These are phyloP conservation scores for Clausena lansium DNA, from an alignment of 345 rosid genomes.

Conservation along the genomic window DNA sequence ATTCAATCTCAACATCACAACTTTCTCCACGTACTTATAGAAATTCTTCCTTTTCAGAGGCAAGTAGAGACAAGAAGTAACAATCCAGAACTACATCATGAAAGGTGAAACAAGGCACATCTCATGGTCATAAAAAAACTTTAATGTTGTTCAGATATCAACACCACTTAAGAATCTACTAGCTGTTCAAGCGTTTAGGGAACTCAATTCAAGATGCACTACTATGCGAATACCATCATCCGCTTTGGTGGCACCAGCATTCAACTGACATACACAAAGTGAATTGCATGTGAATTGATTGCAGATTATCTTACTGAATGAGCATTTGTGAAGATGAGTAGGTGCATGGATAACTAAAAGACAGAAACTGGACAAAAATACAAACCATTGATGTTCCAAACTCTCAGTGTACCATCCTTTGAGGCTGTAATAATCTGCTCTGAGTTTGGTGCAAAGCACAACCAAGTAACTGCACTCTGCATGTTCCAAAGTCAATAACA, in stretches of 20 bases:
- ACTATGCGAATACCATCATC: background rate
- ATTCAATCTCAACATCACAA: background rate
- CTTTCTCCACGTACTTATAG: background rate
- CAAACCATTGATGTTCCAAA: conserved; percentile 97
- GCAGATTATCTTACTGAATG: background rate
- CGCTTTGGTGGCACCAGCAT: background rate
- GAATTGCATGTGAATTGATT: background rate
- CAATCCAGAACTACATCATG: background rate
- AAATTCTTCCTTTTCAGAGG: background rate
- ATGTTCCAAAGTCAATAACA: conserved; percentile 23
- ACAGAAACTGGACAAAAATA: background rate
- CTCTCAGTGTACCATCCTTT: conserved; percentile 83
- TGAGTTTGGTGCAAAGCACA: conserved; percentile 83
- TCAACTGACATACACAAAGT: background rate
- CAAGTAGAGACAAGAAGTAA: background rate
- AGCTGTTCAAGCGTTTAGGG: background rate
- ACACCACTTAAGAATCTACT: background rate
- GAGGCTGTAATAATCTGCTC: conserved; percentile 91
- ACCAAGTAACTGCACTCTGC: conserved; percentile 98
- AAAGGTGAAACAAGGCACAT: background rate
- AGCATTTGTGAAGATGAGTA: background rate
- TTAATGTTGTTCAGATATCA: conserved; percentile 1
- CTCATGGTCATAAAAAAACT: background rate
- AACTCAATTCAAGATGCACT: background rate
- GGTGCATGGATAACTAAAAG: background rate